Evolutionary conservation across 352 stramenopile species (phyloP).

Genomic region (Proteromonas lacertae): DNA sequence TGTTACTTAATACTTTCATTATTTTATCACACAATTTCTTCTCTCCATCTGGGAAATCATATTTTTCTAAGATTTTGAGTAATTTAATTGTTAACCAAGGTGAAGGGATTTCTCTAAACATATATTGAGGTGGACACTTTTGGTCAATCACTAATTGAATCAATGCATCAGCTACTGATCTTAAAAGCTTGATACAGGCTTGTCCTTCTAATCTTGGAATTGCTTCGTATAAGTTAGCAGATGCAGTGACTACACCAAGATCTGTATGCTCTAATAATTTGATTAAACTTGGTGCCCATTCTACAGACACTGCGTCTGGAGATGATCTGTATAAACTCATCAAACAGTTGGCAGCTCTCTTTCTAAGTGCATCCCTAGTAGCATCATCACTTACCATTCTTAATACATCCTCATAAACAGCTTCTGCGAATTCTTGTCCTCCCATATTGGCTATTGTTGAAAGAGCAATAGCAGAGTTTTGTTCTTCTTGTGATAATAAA

Average conservation of each 20-base stretch:
- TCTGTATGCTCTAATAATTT: constrained; percentile 54
- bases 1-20: constrained; percentile 39
- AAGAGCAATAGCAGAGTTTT: constrained; percentile 39
- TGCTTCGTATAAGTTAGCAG: constrained; percentile 46
- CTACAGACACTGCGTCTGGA: constrained; percentile 45
- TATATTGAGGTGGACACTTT: constrained; percentile 56
- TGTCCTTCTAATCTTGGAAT: constrained; percentile 57
- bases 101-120: constrained; percentile 80
- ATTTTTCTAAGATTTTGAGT: constrained; percentile 4
- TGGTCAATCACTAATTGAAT: constrained; percentile 61
- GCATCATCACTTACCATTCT: constrained; percentile 13
- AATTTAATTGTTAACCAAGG: constrained; percentile 60
- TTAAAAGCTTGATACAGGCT: constrained; percentile 38
- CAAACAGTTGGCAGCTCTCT: constrained; percentile 77
- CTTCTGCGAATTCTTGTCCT: constrained; percentile 61
- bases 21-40: constrained; percentile 10
- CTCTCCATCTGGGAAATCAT: constrained; percentile 16
- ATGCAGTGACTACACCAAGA: constrained; percentile 61
- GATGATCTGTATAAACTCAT: constrained; percentile 55
- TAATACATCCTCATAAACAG: constrained; percentile 59
- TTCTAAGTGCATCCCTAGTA: constrained; percentile 12
- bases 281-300: constrained; percentile 20
- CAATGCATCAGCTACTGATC: constrained; percentile 55
- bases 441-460: constrained; percentile 76
- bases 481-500: constrained; percentile 36